phyloP scores from a whole-genome alignment of 768 basidiomycete species.

The Boletus vermiculosoides region DNA sequence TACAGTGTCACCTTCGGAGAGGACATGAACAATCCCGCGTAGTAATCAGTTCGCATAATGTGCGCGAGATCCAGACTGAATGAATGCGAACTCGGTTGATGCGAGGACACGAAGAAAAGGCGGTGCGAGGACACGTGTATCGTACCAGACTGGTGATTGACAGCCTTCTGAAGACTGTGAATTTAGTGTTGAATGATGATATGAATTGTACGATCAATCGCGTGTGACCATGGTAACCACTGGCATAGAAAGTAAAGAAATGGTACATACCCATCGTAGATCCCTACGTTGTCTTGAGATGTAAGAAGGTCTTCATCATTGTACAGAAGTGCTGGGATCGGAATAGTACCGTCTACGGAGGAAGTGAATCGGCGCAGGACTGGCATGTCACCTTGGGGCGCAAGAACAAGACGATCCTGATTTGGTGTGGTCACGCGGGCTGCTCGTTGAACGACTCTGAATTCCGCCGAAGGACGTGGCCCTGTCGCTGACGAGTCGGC shows the following conservation, averaged over 20 bases:
- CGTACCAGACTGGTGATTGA: constrained; percentile 73
- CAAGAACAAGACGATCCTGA: constrained; percentile 3
- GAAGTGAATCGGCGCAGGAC: constrained; percentile 54
- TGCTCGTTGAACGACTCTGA: neutral
- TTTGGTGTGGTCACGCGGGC: constrained; percentile 1
- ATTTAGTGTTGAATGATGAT: constrained; percentile 33
- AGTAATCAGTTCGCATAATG: constrained; percentile 79
- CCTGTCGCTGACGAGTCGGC: constrained; percentile 10
- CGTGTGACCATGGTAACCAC: constrained; percentile 15
- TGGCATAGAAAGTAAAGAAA: constrained; percentile 3
- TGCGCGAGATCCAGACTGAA: constrained; percentile 64
- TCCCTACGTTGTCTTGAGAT: constrained; percentile 77
- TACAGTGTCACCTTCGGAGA: constrained; percentile 85
- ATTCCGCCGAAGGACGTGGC: constrained; percentile 13
- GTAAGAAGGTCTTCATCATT: constrained; percentile 75
- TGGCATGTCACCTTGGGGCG: constrained; percentile 39
- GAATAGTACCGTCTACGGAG: constrained; percentile 72
- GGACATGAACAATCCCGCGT: constrained; percentile 86
- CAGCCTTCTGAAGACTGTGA: constrained; percentile 74
- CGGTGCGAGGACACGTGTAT: constrained; percentile 79
- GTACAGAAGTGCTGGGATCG: constrained; percentile 73
- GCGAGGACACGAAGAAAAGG: constrained; percentile 72
- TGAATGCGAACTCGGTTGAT: constrained; percentile 51
- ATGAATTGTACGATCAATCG: constrained; percentile 18
- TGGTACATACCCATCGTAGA: constrained; percentile 82